Conservation (phyloP, 2,329 filamentous ascomycete species). For the Diaporthe nobilis region DNA sequence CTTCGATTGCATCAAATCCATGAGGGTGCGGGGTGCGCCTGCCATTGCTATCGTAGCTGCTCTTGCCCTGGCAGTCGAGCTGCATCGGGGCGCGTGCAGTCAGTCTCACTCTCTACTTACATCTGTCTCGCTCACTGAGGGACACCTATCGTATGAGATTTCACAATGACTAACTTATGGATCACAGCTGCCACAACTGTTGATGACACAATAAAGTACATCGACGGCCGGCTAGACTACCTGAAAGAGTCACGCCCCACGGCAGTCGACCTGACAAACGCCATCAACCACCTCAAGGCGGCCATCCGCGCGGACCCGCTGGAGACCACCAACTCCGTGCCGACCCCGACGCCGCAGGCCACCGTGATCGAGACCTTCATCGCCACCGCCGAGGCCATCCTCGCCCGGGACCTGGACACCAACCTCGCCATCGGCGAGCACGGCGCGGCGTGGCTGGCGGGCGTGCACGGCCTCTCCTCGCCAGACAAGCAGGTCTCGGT, state of each 20-base stretch:
- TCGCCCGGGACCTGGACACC: slow-evolving; percentile 87
- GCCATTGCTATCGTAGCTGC: slow-evolving; percentile 99
- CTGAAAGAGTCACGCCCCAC: slow-evolving; percentile 92
- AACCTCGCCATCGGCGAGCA: slow-evolving; percentile 88
- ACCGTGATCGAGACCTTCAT: slow-evolving; percentile 80
- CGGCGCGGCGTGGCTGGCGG: slow-evolving; percentile 86
- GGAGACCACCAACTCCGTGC: slow-evolving; percentile 48
- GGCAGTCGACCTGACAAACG: slow-evolving; percentile 94
- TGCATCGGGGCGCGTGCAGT: slow-evolving; percentile 70
- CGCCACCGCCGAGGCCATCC: slow-evolving; percentile 85
- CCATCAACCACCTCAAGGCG: slow-evolving; percentile 82
- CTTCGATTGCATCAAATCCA: slow-evolving; percentile 85
- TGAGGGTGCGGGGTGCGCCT: slow-evolving; percentile 86
- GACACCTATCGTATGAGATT: slow-evolving; percentile 8
- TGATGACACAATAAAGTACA: slow-evolving; percentile 76
- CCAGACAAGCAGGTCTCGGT: slow-evolving; percentile 76
- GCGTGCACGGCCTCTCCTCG: slow-evolving; percentile 64
- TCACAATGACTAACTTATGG: not conserved
- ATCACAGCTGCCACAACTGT: slow-evolving; percentile 57
- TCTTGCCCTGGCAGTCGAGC: slow-evolving; percentile 87
- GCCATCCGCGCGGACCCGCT: slow-evolving; percentile 67
- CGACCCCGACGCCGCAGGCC: slow-evolving; percentile 57
- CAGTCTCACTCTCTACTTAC: slow-evolving; percentile 40
- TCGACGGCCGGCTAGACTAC: slow-evolving; percentile 85
- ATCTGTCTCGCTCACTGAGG: not conserved